Evolutionary conservation across 1,284 basidiomycete species (phyloP).

Genomic region (Erythrobasidium hasegawianum): DNA sequence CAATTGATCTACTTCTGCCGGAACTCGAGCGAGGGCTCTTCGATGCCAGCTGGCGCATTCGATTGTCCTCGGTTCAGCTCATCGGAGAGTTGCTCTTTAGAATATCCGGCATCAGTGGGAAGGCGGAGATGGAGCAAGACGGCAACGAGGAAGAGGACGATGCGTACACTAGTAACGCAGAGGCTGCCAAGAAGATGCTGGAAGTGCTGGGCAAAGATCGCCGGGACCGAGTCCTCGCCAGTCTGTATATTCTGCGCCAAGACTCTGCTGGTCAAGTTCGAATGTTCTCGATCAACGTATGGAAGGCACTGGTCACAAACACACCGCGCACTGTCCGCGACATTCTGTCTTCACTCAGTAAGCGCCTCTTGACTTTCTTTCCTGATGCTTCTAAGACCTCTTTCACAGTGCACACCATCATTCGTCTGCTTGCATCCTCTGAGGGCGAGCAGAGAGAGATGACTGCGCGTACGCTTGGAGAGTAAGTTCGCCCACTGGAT

Average conservation of each 20-base stretch:
- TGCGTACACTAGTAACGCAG: constrained; percentile 59
- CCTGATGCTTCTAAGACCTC: background rate
- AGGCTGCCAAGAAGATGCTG: constrained; percentile 75
- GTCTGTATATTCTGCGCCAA: constrained; percentile 88
- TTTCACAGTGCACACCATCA: constrained; percentile 49
- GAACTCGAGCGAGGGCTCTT: constrained; percentile 95
- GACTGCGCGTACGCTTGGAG: constrained; percentile 70
- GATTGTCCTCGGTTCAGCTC: constrained; percentile 89
- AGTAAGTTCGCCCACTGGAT: constrained; percentile 16
- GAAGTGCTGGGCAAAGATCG: constrained; percentile 86
- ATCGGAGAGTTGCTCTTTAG: constrained; percentile 96
- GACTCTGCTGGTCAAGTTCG: constrained; percentile 87
- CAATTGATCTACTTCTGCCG: constrained; percentile 89
- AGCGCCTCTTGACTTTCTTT: constrained; percentile 48
- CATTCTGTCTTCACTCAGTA: constrained; percentile 80
- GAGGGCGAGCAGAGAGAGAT: constrained; percentile 90
- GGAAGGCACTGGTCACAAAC: constrained; percentile 94
- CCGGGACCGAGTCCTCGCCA: constrained; percentile 83
- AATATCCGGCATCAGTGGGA: constrained; percentile 94
- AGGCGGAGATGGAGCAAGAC: constrained; percentile 80
- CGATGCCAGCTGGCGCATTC: constrained; percentile 88
- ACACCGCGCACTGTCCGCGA: constrained; percentile 70
- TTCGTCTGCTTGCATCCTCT: constrained; percentile 73
- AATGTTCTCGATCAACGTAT: constrained; percentile 89
- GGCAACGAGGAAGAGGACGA: constrained; percentile 68